Evolutionary conservation across 768 basidiomycete species (phyloP), one percentile per base, ranked within the genome.

Genomic region (Podaxis pistillaris): DNA sequence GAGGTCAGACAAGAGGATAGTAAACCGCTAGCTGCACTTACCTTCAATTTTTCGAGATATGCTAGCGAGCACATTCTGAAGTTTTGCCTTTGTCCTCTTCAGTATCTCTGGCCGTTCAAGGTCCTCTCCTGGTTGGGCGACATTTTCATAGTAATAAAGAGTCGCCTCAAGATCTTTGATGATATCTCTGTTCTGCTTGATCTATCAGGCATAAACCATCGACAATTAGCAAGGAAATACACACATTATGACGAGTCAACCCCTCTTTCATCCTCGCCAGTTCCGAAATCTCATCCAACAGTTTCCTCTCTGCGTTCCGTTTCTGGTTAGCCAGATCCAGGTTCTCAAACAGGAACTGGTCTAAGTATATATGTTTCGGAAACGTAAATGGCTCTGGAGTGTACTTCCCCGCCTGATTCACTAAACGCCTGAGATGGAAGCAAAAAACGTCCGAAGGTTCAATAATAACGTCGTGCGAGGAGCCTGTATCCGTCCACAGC

Each of bases 91-190:
- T n/a, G 81, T 84, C 1, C 70, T 66, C 57, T 79, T 69, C 19
- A 90, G 72, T 41, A 70, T 69, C 1, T 67, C 69, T 22, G 78
- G 71, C 41, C 90, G 86, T 52, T 78, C 77, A 1, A 74, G 70
- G 60, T 85, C 81, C 4, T 74, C 81, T 19, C 74, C 76, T 44
- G 77, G 69, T 37, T 82, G 71, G 1, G 88, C 88, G 15, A 93
- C 77, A 57, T 85, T 75, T 70, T 92, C 88, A 69, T 86, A 91
- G 68, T 93, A 94, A 62, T 89, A 76, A 36, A 91, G 78, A 0
- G 86, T 75, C 2, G 86, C 81, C 8, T 81, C 80, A 46, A 93
- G 71, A 66, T 88, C 83, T 40, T 83, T 81, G 36, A 91, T 68
- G 1, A 85, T 80, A 68, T 93, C 89, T 66, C 82, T 77, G 52